These are phyloP conservation scores for Anthostomella pinea DNA, from an alignment of 2,329 filamentous ascomycete genomes.

Conservation along the genomic window DNA sequence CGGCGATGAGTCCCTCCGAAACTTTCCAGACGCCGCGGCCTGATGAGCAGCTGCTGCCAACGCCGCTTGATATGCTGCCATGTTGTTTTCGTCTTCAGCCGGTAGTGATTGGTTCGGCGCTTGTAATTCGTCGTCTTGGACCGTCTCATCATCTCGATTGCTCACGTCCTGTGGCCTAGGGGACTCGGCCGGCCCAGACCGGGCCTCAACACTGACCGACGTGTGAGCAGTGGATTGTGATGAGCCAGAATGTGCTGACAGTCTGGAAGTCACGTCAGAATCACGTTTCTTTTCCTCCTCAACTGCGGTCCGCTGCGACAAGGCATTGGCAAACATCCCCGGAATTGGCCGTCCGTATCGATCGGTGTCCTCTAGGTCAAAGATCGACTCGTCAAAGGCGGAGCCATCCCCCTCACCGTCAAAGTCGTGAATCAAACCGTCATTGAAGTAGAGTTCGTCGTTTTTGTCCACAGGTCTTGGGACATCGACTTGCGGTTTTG, in stretches of 20 bases:
- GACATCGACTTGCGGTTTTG: constrained; percentile 11
- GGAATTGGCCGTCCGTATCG: constrained; percentile 59
- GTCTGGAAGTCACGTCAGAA: constrained; percentile 44
- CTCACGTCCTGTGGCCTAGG: constrained; percentile 9
- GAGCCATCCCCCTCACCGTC: constrained; percentile 51
- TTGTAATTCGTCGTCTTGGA: constrained; percentile 16
- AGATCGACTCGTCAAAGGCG: constrained; percentile 70
- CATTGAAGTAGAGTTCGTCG: constrained; percentile 70
- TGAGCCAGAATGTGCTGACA: constrained; percentile 42
- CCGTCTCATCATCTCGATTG: constrained; percentile 7
- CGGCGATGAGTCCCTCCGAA: constrained; percentile 58
- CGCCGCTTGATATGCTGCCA: constrained; percentile 76
- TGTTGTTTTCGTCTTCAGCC: constrained; percentile 24
- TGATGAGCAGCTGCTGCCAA: constrained; percentile 77
- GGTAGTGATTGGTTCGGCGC: constrained; percentile 14
- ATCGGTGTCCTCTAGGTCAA: constrained; percentile 66
- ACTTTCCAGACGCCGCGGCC: constrained; percentile 73
- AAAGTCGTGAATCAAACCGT: constrained; percentile 55
- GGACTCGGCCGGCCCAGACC: constrained; percentile 16
- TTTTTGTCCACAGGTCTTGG: constrained; percentile 33
- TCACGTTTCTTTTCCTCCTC: constrained; percentile 39
- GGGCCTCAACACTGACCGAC: constrained; percentile 40
- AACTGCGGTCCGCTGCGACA: constrained; percentile 42
- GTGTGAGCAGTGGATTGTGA: constrained; percentile 53
- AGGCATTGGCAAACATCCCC: constrained; percentile 53